Percentiles rank a stretch among this genome's conserved stretches.
Evolutionary conservation across 2,329 filamentous ascomycete genomes (phyloP).

Genomic region (Alternaria gaisen): DNA sequence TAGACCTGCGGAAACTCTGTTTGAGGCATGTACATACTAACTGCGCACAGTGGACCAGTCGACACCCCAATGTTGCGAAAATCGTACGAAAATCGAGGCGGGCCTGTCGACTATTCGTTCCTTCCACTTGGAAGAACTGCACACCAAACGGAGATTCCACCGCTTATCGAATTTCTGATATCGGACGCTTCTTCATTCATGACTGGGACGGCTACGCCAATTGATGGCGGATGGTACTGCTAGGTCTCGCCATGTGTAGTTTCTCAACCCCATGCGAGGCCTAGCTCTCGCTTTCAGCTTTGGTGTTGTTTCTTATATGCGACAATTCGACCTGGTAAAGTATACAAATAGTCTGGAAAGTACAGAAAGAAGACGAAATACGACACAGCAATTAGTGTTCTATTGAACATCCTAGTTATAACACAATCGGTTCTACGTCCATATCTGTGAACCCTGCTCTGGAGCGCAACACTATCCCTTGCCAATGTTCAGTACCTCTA

Average conservation of each 20-base stretch:
- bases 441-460: not conserved
- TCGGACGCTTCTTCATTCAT: conserved; percentile 58
- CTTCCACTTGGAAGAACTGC: conserved; percentile 37
- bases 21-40: conserved; percentile 9
- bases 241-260: conserved; percentile 13
- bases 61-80: conserved; percentile 49
- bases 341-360: not conserved
- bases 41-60: conserved; percentile 32
- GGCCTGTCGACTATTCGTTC: conserved; percentile 29
- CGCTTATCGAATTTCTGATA: conserved; percentile 59
- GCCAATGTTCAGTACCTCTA: not conserved
- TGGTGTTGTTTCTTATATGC: not conserved
- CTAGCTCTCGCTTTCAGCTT: not conserved
- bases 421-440: not conserved
- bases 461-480: not conserved
- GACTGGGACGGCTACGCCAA: conserved; percentile 56
- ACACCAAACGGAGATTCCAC: conserved; percentile 51
- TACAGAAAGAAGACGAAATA: not conserved
- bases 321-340: not conserved
- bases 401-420: not conserved
- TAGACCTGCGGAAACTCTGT: conserved; percentile 1
- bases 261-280: not conserved
- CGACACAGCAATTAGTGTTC: not conserved
- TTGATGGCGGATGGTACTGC: conserved; percentile 58
- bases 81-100: conserved; percentile 28